A percentile compares a stretch with the other conserved stretches of the same genome.
These are phyloP conservation scores for Sarocladiaceae sp. DNA, from an alignment of 2,329 filamentous ascomycete species.

Conservation along the genomic window DNA sequence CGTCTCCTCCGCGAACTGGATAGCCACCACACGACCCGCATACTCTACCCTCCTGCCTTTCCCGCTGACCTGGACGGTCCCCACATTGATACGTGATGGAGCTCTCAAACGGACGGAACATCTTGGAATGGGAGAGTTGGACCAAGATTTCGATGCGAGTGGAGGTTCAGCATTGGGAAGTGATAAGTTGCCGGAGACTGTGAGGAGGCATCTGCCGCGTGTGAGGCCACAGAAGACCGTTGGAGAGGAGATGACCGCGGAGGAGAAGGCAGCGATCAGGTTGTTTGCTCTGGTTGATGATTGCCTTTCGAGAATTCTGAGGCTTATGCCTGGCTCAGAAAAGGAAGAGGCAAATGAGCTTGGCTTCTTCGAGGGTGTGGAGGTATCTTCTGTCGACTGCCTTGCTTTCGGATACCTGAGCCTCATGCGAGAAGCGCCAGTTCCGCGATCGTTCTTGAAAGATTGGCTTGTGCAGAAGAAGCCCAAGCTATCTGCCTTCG, in stretches of 20 bases:
- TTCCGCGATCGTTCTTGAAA: constrained; percentile 37
- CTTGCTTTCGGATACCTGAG: constrained; percentile 75
- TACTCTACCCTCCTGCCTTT: constrained; percentile 79
- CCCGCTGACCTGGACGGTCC: constrained; percentile 83
- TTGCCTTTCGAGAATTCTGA: constrained; percentile 66
- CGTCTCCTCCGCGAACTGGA: constrained; percentile 86
- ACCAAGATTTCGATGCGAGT: constrained; percentile 49
- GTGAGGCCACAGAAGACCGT: constrained; percentile 51
- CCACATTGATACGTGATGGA: constrained; percentile 64
- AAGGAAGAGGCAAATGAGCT: constrained; percentile 18
- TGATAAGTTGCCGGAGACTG: constrained; percentile 34
- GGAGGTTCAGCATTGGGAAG: constrained; percentile 32
- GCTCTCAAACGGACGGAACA: constrained; percentile 68
- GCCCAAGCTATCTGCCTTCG: constrained; percentile 26
- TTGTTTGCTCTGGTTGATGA: constrained; percentile 68
- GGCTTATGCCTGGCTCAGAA: constrained; percentile 28
- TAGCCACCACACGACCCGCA: constrained; percentile 68
- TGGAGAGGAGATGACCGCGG: constrained; percentile 59
- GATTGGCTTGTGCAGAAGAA: constrained; percentile 34
- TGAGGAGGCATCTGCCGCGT: constrained; percentile 31
- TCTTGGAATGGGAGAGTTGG: constrained; percentile 64
- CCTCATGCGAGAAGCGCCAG: constrained; percentile 56
- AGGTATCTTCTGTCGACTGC: constrained; percentile 59
- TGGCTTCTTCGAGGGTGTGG: constrained; percentile 24
- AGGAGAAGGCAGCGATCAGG: constrained; percentile 70